Evolutionary conservation across 768 basidiomycete species (phyloP), one percentile per base, ranked within the genome.

Genomic region (Suillus placidus): DNA sequence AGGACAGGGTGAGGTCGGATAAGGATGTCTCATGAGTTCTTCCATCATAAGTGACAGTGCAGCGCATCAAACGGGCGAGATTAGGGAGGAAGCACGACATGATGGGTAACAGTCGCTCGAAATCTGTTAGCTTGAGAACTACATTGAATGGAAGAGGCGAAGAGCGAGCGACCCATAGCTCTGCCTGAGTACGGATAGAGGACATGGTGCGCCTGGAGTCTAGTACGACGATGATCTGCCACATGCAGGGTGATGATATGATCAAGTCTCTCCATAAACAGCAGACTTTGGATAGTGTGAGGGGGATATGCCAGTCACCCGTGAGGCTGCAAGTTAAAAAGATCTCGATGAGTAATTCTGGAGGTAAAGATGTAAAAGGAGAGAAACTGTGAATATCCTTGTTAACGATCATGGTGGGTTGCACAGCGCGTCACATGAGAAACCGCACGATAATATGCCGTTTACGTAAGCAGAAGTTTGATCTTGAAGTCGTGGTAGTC

Each of bases 301-400:
- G 74, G 5, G 86, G 86, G 0, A 81, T 78, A 34, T 84, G 76
- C 9, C 84, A 76, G n/a, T 84, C 80, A 34, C 76, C 78, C n/a
- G 73, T 71, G 1, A 80, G 78, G 67, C 79, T 81, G 49, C 78
- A 80, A 4, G 73, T 66, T 9, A 69, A 73, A 74, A 92, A 91
- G 55, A 90, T 85, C 64, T 89, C 84, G 67, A 85, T 80, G 34
- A 91, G 81, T 14, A 92, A 73, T 65, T 92, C 90, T 13, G 83
- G 76, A 0, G 90, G 90, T 18, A 91, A 77, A 38, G 62, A 63
- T 10, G 69, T 61, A 20, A 82, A 75, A 30, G 62, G 34, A 60
- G 40, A 18, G 30, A 30, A 12, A 42, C 26, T 43, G 30, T 16
- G 7, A 7, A 26, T 4, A 57, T 64, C 52, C 10, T 43, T 30